A percentile compares a stretch with the other conserved stretches of the same genome.
Conservation (phyloP, 1,284 basidiomycete species). For the Puccinia hordei region DNA sequence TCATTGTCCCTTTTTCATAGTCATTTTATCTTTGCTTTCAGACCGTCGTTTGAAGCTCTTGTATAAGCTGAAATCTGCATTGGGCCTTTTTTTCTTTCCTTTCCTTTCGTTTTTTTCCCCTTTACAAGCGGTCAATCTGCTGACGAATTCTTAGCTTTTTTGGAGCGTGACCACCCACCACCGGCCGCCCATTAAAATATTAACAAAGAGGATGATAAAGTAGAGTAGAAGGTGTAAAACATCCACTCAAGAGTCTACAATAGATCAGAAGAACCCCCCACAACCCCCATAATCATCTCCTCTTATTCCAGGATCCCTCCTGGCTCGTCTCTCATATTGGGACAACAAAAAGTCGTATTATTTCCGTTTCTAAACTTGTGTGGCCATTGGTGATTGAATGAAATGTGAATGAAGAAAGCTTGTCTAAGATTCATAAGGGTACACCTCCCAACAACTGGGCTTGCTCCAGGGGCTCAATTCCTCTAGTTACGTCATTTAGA, state of each 20-base stretch:
- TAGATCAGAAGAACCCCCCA: constrained; percentile 6
- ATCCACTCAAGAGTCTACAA: background rate
- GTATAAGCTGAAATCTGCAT: background rate
- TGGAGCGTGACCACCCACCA: constrained; percentile 48
- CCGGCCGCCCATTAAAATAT: constrained; percentile 20
- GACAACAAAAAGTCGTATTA: background rate
- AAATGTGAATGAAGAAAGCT: background rate
- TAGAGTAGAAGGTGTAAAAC: background rate
- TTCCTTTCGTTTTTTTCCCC: background rate
- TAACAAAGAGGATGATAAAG: background rate
- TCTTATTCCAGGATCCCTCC: background rate
- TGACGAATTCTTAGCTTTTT: constrained; percentile 44
- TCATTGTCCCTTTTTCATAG: constrained; percentile 1
- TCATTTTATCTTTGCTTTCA: background rate
- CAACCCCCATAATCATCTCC: constrained; percentile 3
- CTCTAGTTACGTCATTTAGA: too few relatives aligned
- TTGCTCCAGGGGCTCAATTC: too few relatives aligned
- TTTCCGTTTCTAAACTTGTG: constrained; percentile 1
- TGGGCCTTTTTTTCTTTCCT: background rate
- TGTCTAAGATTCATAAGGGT: background rate
- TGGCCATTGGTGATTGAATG: constrained; percentile 7
- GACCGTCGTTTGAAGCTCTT: background rate
- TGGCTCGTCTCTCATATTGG: background rate
- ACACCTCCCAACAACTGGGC: too few relatives aligned
- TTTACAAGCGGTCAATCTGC: constrained; percentile 39